Base-by-base conservation (phyloP, 139 green algal genomes). In the Parachlorella kessleri region DNA sequence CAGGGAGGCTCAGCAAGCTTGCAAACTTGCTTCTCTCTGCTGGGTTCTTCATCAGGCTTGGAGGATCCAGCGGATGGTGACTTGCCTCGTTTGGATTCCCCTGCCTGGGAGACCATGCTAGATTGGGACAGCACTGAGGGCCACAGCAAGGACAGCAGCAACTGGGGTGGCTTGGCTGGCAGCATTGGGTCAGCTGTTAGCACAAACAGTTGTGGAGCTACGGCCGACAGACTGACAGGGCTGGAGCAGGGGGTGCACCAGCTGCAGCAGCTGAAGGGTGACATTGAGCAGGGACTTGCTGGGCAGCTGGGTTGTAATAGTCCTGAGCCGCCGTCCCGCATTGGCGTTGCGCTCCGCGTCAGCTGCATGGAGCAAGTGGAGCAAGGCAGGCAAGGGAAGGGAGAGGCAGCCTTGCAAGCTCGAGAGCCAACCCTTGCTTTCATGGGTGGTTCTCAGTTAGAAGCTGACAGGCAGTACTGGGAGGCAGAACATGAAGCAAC, bases 221-320 rank as follows among this genome's bases (percentile, higher is more conserved):
- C 72, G 6, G 72, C 72, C 4, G 72, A 54, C 26, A 55, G 55
- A 1, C 72, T 78, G 55, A 28, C 72, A 30, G 35, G 72, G 6
- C 55, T 78, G 33, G 48, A 78, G 55, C 55, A 78, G 72, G 37
- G 69, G 26, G 55, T 70, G 55, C 35, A 37, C 2, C 53, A 70
- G 55, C 72, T 78, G 55, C 36, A 28, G 36, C 72, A 70, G 26
- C 72, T 70, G 72, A 54, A 70, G 6, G 54, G 48, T 26, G 71
- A 37, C 4, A 8, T 76, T 6, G 7, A 33, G 1, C 9, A 2
- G 9, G 1, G 33, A 8, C n/a, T n/a, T n/a, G n/a, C n/a, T n/a
- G n/a, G n/a, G n/a, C n/a, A n/a, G n/a, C n/a, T n/a, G n/a, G n/a
- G n/a, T n/a, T n/a, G n/a, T n/a, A n/a, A n/a, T n/a, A n/a, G n/a